A percentile compares a stretch with the other conserved stretches of the same genome.
These are phyloP conservation scores for Teunomyces panamensis DNA, from an alignment of 805 yeast genomes.

Conservation along the genomic window DNA sequence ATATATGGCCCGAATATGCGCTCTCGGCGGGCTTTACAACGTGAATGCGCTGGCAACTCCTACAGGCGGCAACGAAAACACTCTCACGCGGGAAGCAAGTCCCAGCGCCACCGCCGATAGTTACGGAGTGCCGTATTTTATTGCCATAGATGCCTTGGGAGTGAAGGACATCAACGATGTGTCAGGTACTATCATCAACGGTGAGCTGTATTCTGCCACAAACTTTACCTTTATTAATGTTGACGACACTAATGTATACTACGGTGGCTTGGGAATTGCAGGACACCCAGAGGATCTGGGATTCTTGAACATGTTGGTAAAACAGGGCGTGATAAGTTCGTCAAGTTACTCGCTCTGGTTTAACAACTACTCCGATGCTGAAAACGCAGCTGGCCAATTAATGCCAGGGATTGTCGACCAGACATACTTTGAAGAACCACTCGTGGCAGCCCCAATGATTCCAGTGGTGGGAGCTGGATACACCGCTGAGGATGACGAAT, in stretches of 20 bases:
- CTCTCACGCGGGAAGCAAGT: slow-evolving; percentile 3
- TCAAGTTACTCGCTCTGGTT: slow-evolving; percentile 37
- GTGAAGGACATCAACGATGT: slow-evolving; percentile 22
- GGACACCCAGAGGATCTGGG: slow-evolving; percentile 22
- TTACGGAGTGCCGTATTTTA: slow-evolving; percentile 26
- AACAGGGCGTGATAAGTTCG: slow-evolving; percentile 20
- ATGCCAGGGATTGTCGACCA: slow-evolving; percentile 60
- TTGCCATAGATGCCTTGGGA: slow-evolving; percentile 27
- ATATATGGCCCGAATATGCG: slow-evolving; percentile 26
- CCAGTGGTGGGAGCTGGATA: slow-evolving; percentile 22
- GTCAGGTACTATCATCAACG: slow-evolving; percentile 12
- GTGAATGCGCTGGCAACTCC: slow-evolving; percentile 11
- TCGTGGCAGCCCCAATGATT: slow-evolving; percentile 49
- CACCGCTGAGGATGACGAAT: slow-evolving; percentile 6
- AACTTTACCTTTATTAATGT: slow-evolving; percentile 29
- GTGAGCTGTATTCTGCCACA: slow-evolving; percentile 11
- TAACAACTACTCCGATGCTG: slow-evolving; percentile 10
- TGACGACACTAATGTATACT: slow-evolving; percentile 16
- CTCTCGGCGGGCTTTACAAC: slow-evolving; percentile 20
- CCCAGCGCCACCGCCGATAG: slow-evolving; percentile 13
- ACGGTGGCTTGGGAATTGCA: slow-evolving; percentile 39
- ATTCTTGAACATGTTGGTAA: slow-evolving; percentile 20
- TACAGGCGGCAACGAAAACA: neutral
- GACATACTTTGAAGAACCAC: slow-evolving; percentile 41
- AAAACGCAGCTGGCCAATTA: slow-evolving; percentile 29